phyloP scores from a whole-genome alignment of 2,329 filamentous ascomycete species.

The Decorospora gaudefroyi region DNA sequence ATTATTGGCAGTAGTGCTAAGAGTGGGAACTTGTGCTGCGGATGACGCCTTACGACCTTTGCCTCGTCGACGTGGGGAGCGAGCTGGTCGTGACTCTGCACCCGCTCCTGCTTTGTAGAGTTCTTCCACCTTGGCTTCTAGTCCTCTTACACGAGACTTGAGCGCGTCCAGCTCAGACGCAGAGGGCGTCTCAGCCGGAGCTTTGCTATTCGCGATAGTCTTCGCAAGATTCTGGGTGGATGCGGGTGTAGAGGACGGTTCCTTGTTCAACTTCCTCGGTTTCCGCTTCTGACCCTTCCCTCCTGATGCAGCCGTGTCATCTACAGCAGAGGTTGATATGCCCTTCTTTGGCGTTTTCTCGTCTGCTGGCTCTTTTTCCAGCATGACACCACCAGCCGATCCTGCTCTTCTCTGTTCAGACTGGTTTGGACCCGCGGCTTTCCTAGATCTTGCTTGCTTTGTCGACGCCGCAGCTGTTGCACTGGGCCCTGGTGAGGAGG shows the following conservation, averaged over 20 bases:
- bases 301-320: conserved; percentile 2
- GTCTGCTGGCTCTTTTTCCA: conserved; percentile 15
- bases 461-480: conserved; percentile 19
- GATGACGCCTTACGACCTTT: conserved; percentile 40
- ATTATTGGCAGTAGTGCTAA: conserved; percentile 6
- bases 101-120: conserved; percentile 30
- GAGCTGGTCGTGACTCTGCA: conserved; percentile 19
- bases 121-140: conserved; percentile 47
- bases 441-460: conserved; percentile 34
- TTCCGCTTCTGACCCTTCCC: conserved; percentile 17
- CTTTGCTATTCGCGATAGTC: background rate
- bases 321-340: conserved; percentile 14
- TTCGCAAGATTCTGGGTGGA: conserved; percentile 4
- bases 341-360: conserved; percentile 11
- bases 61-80: conserved; percentile 41
- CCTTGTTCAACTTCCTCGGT: conserved; percentile 44
- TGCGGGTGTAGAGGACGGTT: conserved; percentile 20
- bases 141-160: conserved; percentile 41
- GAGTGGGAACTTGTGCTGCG: conserved; percentile 26
- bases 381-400: conserved; percentile 37
- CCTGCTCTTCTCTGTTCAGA: conserved; percentile 28
- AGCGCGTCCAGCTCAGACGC: conserved; percentile 42
- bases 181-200: conserved; percentile 15
- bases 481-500: conserved; percentile 33
- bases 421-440: conserved; percentile 15